A percentile compares a stretch with the other conserved stretches of the same genome.
phyloP scores from a whole-genome alignment of 345 rosid species.

The Erucastrum elatum region DNA sequence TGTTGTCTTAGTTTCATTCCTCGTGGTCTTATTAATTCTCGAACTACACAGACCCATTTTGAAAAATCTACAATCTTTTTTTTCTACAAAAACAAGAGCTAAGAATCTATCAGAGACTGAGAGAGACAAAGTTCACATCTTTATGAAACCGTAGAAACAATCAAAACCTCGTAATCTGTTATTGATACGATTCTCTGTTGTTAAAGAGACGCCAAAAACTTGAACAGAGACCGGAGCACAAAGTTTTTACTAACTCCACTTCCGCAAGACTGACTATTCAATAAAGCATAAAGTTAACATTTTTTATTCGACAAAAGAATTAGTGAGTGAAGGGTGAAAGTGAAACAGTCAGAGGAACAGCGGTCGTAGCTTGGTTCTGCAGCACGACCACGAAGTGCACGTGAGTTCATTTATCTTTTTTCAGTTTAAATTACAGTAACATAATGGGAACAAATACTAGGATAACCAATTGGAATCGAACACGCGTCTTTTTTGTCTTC shows the following conservation, averaged over 20 bases:
- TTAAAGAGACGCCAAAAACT: constrained; percentile 29
- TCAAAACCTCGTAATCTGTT: constrained; percentile 26
- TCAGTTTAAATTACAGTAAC: not conserved
- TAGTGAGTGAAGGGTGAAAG: constrained; percentile 4
- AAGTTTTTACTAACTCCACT: constrained; percentile 40
- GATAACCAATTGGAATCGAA: not conserved
- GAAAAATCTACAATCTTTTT: not conserved
- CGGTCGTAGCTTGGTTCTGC: constrained; percentile 24
- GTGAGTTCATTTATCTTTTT: constrained; percentile 12
- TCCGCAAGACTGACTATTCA: constrained; percentile 27
- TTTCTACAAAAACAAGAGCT: not conserved
- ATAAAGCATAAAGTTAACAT: constrained; percentile 13
- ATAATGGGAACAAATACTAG: not conserved
- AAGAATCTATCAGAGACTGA: constrained; percentile 12
- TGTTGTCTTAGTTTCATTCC: constrained; percentile 23
- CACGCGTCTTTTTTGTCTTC: not conserved
- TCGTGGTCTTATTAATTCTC: constrained; percentile 35
- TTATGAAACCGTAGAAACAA: constrained; percentile 10
- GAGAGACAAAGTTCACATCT: not conserved
- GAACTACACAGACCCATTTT: constrained; percentile 76
- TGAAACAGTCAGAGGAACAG: constrained; percentile 5
- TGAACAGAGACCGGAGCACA: constrained; percentile 26
- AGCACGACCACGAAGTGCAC: constrained; percentile 21
- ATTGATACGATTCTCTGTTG: constrained; percentile 5
- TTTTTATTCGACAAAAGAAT: constrained; percentile 14